Conservation (phyloP, 805 yeast genomes). For the Myxozyma mucilagina region DNA sequence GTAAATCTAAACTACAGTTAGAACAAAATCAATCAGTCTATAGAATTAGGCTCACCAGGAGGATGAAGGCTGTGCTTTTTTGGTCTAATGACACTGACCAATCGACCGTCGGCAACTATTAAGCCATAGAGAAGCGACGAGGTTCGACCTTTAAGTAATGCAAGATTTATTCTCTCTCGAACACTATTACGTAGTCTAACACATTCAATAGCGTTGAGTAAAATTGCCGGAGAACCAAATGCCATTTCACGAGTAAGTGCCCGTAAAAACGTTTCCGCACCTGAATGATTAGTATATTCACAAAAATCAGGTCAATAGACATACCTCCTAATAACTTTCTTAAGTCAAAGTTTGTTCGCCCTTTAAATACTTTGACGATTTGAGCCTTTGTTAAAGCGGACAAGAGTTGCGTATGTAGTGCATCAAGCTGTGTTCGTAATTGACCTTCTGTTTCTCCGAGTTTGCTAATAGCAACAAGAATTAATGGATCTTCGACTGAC, state of each 20-base stretch:
- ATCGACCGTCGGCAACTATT: constrained; percentile 61
- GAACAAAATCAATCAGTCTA: not conserved
- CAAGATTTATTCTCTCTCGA: constrained; percentile 58
- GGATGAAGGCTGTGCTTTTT: constrained; percentile 75
- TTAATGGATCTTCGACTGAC: constrained; percentile 64
- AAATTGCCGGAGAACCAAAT: constrained; percentile 56
- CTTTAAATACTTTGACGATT: constrained; percentile 63
- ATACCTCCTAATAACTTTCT: constrained; percentile 62
- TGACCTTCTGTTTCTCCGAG: constrained; percentile 41
- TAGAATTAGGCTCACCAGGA: constrained; percentile 39
- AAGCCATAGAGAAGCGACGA: constrained; percentile 73
- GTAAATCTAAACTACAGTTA: constrained; percentile 52
- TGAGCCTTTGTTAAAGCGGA: constrained; percentile 82
- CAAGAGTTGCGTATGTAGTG: constrained; percentile 73
- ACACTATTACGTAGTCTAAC: constrained; percentile 57
- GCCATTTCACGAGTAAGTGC: constrained; percentile 58
- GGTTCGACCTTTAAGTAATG: constrained; percentile 51
- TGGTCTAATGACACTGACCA: constrained; percentile 75
- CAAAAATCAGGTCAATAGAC: not conserved
- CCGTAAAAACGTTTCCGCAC: constrained; percentile 73
- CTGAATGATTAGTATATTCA: constrained; percentile 30
- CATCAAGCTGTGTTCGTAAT: constrained; percentile 63
- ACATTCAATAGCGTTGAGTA: constrained; percentile 67
- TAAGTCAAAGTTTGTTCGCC: constrained; percentile 78
- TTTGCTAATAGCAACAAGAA: constrained; percentile 62